These are phyloP conservation scores for Fusarium verticillioides DNA, from an alignment of 2,329 filamentous ascomycete genomes.

Conservation along the genomic window DNA sequence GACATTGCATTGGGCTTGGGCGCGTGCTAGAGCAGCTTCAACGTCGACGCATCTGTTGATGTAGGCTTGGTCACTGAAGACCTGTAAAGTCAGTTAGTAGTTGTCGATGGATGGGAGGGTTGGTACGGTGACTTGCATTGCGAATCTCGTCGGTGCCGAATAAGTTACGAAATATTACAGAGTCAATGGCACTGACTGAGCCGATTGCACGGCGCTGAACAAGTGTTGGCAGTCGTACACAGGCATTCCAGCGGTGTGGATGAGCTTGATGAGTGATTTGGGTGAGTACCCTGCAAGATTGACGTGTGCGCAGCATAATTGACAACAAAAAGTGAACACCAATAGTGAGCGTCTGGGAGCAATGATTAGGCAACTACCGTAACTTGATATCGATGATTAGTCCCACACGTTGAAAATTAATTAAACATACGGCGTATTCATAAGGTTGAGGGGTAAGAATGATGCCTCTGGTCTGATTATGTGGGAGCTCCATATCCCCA, in stretches of 20 bases:
- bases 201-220: not conserved
- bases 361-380: not conserved
- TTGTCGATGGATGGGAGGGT: fast-evolving
- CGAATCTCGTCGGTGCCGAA: conserved; percentile 64
- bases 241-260: not conserved
- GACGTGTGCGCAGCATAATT: not conserved
- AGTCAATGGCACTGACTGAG: conserved; percentile 53
- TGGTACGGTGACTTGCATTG: conserved; percentile 42
- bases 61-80: conserved; percentile 61
- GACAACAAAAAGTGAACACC: not conserved
- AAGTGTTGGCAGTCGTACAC: fast-evolving
- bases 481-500: not conserved
- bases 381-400: not conserved
- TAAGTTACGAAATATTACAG: conserved; percentile 60
- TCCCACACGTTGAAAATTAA: not conserved
- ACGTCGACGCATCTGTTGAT: conserved; percentile 60
- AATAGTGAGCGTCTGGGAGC: too few species aligned
- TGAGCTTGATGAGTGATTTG: not conserved
- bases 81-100: not conserved
- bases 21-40: conserved; percentile 62
- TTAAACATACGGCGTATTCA: not conserved
- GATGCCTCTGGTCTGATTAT: not conserved
- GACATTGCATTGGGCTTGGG: conserved; percentile 59
- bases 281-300: not conserved
- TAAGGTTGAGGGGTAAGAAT: not conserved